These are phyloP conservation scores for Dothidotthia symphoricarpi DNA, from an alignment of 2,329 filamentous ascomycete genomes.

Conservation along the genomic window DNA sequence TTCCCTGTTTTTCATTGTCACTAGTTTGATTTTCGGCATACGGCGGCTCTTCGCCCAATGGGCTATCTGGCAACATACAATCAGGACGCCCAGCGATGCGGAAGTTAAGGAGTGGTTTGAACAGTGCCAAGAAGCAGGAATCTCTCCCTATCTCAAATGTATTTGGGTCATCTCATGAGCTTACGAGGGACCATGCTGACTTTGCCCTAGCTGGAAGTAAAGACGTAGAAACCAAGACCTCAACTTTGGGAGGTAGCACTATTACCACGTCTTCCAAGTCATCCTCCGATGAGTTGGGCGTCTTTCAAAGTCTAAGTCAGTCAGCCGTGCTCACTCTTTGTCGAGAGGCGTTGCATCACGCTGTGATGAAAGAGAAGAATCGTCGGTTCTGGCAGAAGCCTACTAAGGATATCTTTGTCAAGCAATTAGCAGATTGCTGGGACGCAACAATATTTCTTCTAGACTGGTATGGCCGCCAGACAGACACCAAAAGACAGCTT, in stretches of 20 bases:
- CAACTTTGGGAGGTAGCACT: conserved; percentile 26
- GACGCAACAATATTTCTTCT: conserved; percentile 55
- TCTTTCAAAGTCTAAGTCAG: conserved; percentile 49
- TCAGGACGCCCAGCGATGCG: conserved; percentile 51
- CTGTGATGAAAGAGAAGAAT: conserved; percentile 47
- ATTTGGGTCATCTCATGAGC: conserved; percentile 3
- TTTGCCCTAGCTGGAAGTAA: conserved; percentile 13
- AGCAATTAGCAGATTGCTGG: conserved; percentile 53
- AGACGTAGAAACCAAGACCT: conserved; percentile 25
- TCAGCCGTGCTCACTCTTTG: conserved; percentile 51
- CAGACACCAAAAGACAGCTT: conserved; percentile 51
- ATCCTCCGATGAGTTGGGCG: conserved; percentile 32
- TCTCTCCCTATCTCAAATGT: conserved; percentile 8
- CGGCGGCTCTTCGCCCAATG: conserved; percentile 57
- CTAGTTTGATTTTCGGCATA: conserved; percentile 53
- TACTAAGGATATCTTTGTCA: conserved; percentile 49
- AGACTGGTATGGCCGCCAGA: conserved; percentile 53
- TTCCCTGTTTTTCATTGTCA: conserved; percentile 55
- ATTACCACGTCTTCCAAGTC: conserved; percentile 28
- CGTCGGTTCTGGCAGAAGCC: conserved; percentile 46
- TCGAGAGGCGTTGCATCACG: conserved; percentile 47
- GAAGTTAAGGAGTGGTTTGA: conserved; percentile 53
- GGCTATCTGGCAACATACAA: conserved; percentile 57
- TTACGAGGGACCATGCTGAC: conserved; percentile 2
- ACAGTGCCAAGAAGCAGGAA: conserved; percentile 10